Percentiles rank a stretch among this genome's conserved stretches.
Conservation (phyloP, 257 asterid species). For the Osmanthus fragrans region DNA sequence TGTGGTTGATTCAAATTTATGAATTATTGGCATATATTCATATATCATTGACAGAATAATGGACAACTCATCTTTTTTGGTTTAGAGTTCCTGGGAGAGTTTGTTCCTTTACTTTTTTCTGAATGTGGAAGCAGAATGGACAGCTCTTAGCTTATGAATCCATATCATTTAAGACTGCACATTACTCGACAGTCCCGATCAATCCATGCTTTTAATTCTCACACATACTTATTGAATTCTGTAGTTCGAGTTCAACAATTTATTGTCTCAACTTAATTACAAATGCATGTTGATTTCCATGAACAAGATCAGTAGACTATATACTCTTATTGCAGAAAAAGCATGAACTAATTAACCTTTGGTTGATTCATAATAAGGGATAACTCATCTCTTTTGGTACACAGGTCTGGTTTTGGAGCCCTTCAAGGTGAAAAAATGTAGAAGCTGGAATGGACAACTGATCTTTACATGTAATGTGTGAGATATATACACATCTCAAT, state of each 20-base stretch:
- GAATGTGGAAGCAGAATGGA: not conserved
- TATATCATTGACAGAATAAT: not conserved
- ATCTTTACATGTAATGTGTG: not conserved
- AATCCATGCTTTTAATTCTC: not conserved
- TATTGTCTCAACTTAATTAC: too few relatives aligned
- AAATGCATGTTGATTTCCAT: too few relatives aligned
- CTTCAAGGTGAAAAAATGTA: not conserved
- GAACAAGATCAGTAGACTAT: too few relatives aligned
- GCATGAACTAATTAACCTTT: too few relatives aligned
- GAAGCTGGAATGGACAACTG: not conserved
- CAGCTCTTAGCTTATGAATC: slow-evolving; percentile 16
- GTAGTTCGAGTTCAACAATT: too few relatives aligned
- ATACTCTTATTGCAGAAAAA: too few relatives aligned
- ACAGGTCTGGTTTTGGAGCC: not conserved
- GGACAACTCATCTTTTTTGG: slow-evolving; percentile 13
- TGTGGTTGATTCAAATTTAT: not conserved
- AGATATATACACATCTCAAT: slow-evolving; percentile 4
- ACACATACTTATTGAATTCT: not conserved
- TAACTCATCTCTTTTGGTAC: not conserved
- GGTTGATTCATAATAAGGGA: not conserved
- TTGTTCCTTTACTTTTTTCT: not conserved
- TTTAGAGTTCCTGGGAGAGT: not conserved
- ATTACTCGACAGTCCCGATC: not conserved
- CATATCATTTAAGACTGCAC: not conserved
- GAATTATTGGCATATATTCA: too few relatives aligned